Percentiles rank a stretch among this genome's conserved stretches.
phyloP scores from a whole-genome alignment of 805 yeast species.

The Candida suzukii region DNA sequence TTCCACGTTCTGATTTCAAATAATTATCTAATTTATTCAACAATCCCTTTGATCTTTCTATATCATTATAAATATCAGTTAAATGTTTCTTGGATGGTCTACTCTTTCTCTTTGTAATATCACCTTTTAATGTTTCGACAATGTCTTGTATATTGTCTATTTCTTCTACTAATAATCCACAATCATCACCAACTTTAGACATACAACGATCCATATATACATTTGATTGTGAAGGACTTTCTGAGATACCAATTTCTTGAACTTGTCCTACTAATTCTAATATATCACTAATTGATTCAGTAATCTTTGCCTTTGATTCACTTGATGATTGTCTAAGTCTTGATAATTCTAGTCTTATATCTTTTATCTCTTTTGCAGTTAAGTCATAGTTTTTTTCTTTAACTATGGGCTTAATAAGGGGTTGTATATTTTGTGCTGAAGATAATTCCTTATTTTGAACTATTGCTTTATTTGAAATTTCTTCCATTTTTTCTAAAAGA shows the following conservation, averaged over 20 bases:
- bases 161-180: constrained; percentile 64
- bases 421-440: constrained; percentile 4
- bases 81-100: constrained; percentile 73
- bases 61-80: constrained; percentile 55
- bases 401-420: not conserved
- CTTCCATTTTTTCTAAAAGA: constrained; percentile 18
- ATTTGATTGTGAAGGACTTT: constrained; percentile 19
- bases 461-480: constrained; percentile 10
- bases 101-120: constrained; percentile 87
- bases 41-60: constrained; percentile 46
- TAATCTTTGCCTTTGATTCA: constrained; percentile 34
- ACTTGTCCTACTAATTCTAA: constrained; percentile 42
- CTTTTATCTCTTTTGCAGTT: constrained; percentile 26
- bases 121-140: constrained; percentile 82
- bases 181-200: constrained; percentile 61
- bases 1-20: constrained; percentile 64
- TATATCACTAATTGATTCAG: constrained; percentile 36
- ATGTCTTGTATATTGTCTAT: constrained; percentile 91
- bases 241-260: constrained; percentile 27
- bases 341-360: constrained; percentile 51
- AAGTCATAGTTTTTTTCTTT: not conserved
- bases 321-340: constrained; percentile 51
- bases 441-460: constrained; percentile 5
- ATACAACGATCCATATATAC: constrained; percentile 74
- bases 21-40: constrained; percentile 51